Evolutionary conservation across 148 eudicot genomes (phyloP).

Genomic region (Rhododendron ferrugineum): DNA sequence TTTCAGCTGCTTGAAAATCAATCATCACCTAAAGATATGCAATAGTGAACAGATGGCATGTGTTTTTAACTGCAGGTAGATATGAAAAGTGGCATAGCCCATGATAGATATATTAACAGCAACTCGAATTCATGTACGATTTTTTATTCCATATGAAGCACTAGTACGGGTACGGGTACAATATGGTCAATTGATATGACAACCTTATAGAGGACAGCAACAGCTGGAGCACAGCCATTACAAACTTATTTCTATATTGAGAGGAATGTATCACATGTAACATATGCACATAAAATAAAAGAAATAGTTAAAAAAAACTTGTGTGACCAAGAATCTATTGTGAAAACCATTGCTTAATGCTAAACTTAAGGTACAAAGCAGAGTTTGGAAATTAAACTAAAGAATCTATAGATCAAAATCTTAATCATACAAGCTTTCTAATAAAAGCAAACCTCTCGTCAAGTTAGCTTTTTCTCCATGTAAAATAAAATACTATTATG

Average conservation of each 20-base stretch:
- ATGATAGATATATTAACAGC: not conserved
- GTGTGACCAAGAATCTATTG: not conserved
- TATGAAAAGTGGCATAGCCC: not conserved
- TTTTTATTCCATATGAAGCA: not conserved
- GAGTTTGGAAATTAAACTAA: too few species aligned
- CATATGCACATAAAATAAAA: not conserved
- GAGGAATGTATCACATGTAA: not conserved
- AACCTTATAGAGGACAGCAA: not conserved
- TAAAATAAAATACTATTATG: too few species aligned
- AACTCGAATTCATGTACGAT: not conserved
- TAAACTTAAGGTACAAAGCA: too few species aligned
- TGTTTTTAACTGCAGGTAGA: not conserved
- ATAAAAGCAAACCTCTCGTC: not conserved
- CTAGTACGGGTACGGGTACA: not conserved
- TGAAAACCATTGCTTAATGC: not conserved
- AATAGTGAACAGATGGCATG: not conserved
- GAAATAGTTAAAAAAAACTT: not conserved
- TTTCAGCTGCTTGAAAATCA: slow-evolving; percentile 97
- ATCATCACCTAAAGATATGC: slow-evolving; percentile 69
- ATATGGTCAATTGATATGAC: not conserved
- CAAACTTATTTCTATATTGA: too few species aligned
- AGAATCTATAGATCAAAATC: not conserved
- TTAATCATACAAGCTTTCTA: not conserved
- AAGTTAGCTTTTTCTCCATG: not conserved
- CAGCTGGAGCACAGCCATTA: not conserved